phyloP scores from a whole-genome alignment of 495 filamentous ascomycete genomes.

The Penicillium lividum region DNA sequence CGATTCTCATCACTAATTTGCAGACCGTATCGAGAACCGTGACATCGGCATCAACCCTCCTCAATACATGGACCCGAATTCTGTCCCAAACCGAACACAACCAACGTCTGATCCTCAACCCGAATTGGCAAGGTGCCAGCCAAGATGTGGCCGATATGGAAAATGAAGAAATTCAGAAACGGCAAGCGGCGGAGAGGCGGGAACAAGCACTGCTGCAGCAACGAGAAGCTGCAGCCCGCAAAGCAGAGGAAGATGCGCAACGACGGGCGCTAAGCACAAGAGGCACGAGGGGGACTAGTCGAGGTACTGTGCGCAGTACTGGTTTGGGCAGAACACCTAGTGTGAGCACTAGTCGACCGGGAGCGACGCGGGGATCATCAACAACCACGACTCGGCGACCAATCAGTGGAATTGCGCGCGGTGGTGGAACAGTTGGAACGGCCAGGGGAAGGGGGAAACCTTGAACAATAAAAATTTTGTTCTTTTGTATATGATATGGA shows the following conservation, averaged over 20 bases:
- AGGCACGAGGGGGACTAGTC: constrained; percentile 45
- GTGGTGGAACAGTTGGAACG: constrained; percentile 10
- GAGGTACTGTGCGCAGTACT: constrained; percentile 46
- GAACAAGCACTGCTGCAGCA: constrained; percentile 73
- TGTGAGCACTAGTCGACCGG: constrained; percentile 35
- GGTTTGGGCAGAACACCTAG: constrained; percentile 51
- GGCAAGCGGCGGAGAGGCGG: constrained; percentile 72
- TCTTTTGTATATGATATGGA: background rate
- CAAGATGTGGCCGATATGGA: constrained; percentile 83
- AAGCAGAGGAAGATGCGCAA: constrained; percentile 72
- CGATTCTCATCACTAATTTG: constrained; percentile 6
- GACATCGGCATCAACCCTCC: constrained; percentile 82
- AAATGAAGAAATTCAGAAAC: constrained; percentile 66
- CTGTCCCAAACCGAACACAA: constrained; percentile 97
- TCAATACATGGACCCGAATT: constrained; percentile 95
- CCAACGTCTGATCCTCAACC: constrained; percentile 85
- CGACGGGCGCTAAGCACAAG: constrained; percentile 50
- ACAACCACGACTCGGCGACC: constrained; percentile 47
- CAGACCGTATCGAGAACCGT: constrained; percentile 87
- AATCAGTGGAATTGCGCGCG: constrained; percentile 53
- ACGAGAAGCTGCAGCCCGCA: constrained; percentile 66
- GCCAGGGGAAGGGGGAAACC: constrained; percentile 13
- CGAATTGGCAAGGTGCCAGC: constrained; percentile 83
- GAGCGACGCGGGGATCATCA: constrained; percentile 31
- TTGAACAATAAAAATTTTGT: constrained; percentile 12